Base-by-base conservation (phyloP, 140 eudicot species). In the Senecio squalidus region DNA sequence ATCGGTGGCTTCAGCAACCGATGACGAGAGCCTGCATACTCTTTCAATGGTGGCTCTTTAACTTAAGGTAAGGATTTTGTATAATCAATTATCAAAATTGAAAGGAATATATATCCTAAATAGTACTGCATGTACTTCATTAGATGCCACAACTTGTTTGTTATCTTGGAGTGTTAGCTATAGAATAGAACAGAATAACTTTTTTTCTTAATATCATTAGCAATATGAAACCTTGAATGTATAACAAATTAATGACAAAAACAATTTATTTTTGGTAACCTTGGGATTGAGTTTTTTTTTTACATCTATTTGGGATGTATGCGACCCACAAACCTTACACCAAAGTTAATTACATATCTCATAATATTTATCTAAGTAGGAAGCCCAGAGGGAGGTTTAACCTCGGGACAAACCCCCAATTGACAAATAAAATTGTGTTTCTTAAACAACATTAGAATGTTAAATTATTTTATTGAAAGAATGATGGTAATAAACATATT, bases 11-110 rank as follows among this genome's bases (percentile, higher is more conserved):
- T 43, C 40, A 5, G 47, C 39, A 17, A 25, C 71, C 8, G 74
- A 73, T 23, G 89, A 74, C 51, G 73, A 81, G 2, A 70, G 43
- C 47, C 57, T 77, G 39, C 74, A 64, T 66, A 54, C 65, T 27
- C 46, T 82, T 22, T 67, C 89, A 11, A 78, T 82, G 74, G 66
- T 62, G 18, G 73, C 81, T 44, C 84, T 81, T 23, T 81, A 55
- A 69, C 31, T 34, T 51, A 41, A 34, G 27, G 20, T 53, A 31
- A 27, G 25, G 7, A 1, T 9, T 1, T n/a, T 17, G 18, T 44
- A 44, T 1, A 44, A 6, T n/a, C 0, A 17, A n/a, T 1, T 45
- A 8, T 45, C 10, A 1, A 6, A 5, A 17, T 6, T 33, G 39
- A 33, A 33, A 33, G 6, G 38, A 31, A 5, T 31, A 31, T 1